phyloP scores from a whole-genome alignment of 1,284 basidiomycete species.

The Blastosporella zonata region DNA sequence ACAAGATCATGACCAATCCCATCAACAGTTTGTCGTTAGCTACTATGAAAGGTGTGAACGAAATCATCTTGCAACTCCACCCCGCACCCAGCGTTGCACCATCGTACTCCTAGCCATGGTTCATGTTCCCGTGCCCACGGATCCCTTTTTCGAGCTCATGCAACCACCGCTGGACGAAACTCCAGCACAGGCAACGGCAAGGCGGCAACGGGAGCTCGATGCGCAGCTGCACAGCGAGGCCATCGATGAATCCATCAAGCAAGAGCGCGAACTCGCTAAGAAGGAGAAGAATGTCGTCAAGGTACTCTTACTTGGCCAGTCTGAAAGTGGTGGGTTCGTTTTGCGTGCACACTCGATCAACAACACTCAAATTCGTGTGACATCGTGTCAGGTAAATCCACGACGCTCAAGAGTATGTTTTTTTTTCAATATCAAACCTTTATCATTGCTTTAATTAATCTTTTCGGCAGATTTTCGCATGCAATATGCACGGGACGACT shows the following conservation, averaged over 20 bases:
- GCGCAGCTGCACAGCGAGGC: conserved; percentile 51
- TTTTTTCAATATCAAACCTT: conserved; percentile 8
- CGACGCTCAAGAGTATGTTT: conserved; percentile 57
- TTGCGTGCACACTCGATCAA: neutral
- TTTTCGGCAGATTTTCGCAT: conserved; percentile 41
- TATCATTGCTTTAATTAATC: conserved; percentile 13
- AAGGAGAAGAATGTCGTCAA: conserved; percentile 47
- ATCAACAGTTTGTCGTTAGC: neutral
- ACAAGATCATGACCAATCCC: neutral
- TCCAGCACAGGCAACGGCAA: conserved; percentile 39
- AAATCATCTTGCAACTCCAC: neutral
- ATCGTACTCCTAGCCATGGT: conserved; percentile 33
- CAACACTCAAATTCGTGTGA: neutral
- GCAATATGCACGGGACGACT: conserved; percentile 41
- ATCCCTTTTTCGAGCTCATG: conserved; percentile 48
- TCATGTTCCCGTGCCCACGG: conserved; percentile 34
- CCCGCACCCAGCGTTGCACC: neutral
- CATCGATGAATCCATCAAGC: conserved; percentile 55
- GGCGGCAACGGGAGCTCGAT: conserved; percentile 46
- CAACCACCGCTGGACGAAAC: conserved; percentile 45
- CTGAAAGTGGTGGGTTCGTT: conserved; percentile 52
- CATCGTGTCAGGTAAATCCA: conserved; percentile 43
- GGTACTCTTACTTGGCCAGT: conserved; percentile 58
- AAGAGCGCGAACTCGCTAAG: conserved; percentile 41
- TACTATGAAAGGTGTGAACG: neutral